phyloP scores from a whole-genome alignment of 768 basidiomycete species.

The Lyophyllum atratum region DNA sequence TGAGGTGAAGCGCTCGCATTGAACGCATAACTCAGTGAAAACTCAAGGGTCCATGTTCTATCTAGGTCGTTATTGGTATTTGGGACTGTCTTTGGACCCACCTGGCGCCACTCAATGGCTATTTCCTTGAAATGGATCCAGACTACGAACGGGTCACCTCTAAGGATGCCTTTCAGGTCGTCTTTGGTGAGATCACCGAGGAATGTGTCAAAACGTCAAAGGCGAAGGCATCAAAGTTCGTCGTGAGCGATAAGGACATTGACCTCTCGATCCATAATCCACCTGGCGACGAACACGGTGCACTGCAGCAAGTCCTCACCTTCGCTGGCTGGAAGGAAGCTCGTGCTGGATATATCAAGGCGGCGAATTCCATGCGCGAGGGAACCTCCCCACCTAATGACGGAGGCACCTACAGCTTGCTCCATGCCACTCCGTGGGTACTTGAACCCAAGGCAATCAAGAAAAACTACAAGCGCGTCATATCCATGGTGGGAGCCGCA shows the following conservation, averaged over 20 bases:
- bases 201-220: not conserved
- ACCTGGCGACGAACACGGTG: not conserved
- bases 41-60: no score
- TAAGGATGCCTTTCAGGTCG: not conserved
- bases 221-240: not conserved
- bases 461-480: not conserved
- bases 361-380: not conserved
- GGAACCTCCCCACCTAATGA: no score
- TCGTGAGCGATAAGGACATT: not conserved
- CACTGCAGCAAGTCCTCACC: not conserved
- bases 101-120: not conserved
- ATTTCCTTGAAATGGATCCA: not conserved
- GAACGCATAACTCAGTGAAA: no score
- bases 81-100: not conserved
- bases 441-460: not conserved
- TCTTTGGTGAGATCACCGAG: not conserved
- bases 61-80: not conserved
- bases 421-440: not conserved
- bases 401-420: not conserved
- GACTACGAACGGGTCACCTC: not conserved
- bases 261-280: not conserved
- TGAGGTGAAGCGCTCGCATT: no score
- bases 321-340: not conserved
- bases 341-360: not conserved
- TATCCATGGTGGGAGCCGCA: not conserved